These are phyloP conservation scores for Terana coerulea DNA, from an alignment of 768 basidiomycete genomes.

Conservation along the genomic window DNA sequence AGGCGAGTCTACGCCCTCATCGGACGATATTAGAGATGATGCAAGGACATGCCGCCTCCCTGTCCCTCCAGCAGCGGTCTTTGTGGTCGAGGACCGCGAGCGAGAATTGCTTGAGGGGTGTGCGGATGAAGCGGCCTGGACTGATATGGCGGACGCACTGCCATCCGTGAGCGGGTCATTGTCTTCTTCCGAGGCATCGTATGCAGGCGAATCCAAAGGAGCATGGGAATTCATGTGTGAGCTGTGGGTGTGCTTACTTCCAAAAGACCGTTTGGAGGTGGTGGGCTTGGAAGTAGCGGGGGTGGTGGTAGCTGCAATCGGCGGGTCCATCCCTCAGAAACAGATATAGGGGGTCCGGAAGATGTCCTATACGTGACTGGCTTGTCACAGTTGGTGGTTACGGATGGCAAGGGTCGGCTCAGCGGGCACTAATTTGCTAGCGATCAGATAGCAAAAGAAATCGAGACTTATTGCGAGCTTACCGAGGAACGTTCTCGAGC, in stretches of 20 bases:
- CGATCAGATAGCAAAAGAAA: background rate
- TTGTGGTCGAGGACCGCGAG: conserved; percentile 20
- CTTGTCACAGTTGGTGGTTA: background rate
- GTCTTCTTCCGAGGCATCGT: conserved; percentile 75
- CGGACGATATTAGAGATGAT: conserved; percentile 43
- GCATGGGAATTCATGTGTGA: background rate
- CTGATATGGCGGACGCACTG: conserved; percentile 45
- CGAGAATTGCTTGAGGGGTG: conserved; percentile 18
- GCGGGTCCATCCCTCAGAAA: conserved; percentile 3
- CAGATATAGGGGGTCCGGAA: no score
- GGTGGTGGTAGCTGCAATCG: background rate
- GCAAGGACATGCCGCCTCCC: conserved; percentile 13
- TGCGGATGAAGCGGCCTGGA: conserved; percentile 27
- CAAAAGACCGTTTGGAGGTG: conserved; percentile 8
- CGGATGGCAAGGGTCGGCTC: background rate
- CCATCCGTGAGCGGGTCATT: conserved; percentile 85
- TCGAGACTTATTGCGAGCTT: background rate
- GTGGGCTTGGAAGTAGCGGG: background rate
- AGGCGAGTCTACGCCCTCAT: conserved; percentile 78
- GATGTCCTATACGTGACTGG: no score
- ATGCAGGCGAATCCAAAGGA: conserved; percentile 24
- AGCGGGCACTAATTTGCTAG: background rate
- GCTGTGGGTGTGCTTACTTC: background rate
- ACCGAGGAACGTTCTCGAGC: background rate
- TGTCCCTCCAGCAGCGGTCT: background rate